Conservation (phyloP, 306 rosid species). For the Inga oerstediana region DNA sequence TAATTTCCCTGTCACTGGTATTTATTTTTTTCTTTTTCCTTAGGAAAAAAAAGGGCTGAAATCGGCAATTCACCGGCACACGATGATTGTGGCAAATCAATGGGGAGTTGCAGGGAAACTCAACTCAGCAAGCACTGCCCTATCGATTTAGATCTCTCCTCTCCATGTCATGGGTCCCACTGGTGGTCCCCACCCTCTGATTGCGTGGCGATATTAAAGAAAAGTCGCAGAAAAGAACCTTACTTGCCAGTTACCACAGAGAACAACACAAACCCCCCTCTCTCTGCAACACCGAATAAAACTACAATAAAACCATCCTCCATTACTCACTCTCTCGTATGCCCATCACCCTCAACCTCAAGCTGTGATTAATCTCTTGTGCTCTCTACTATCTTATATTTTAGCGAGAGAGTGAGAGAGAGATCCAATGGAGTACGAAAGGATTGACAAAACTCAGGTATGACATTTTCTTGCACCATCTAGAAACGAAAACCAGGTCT, state of each 20-base stretch:
- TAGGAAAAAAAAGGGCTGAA: not conserved
- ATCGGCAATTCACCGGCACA: not conserved
- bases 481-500: conserved; percentile 10
- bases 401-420: conserved; percentile 3
- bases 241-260: not conserved
- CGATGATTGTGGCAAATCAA: not conserved
- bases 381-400: conserved; percentile 22
- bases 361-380: conserved; percentile 30
- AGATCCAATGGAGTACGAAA: conserved; percentile 89
- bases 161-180: not conserved
- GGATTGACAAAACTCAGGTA: conserved; percentile 91
- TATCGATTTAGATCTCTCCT: not conserved
- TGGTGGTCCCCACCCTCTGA: conserved; percentile 17
- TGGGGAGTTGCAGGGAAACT: not conserved
- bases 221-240: conserved; percentile 21
- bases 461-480: conserved; percentile 21
- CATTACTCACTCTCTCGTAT: not conserved
- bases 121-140: not conserved
- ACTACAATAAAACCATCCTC: not conserved
- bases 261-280: conserved; percentile 1
- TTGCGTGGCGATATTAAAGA: conserved; percentile 38
- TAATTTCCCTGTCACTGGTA: too few species aligned
- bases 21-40: too few species aligned
- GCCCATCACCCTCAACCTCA: conserved; percentile 1
- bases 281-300: not conserved